Conservation (phyloP, 2,329 filamentous ascomycete genomes). For the Colletotrichum sp. region DNA sequence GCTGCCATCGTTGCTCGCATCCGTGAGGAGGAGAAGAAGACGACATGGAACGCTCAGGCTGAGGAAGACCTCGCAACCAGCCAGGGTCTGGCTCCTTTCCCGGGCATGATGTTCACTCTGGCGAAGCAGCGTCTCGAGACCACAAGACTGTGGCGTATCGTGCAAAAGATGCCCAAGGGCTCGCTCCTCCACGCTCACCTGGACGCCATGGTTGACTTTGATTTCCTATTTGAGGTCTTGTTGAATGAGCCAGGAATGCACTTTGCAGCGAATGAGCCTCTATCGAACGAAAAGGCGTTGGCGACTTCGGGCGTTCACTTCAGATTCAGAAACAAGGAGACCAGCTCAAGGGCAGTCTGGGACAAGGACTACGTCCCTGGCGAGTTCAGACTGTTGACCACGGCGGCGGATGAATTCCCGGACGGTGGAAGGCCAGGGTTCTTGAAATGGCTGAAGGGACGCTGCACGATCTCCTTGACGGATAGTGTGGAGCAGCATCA, state of each 20-base stretch:
- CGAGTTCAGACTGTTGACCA: constrained; percentile 55
- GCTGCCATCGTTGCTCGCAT: constrained; percentile 77
- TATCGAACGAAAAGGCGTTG: constrained; percentile 56
- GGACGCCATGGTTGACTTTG: constrained; percentile 82
- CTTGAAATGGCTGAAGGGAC: constrained; percentile 71
- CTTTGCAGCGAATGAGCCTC: constrained; percentile 57
- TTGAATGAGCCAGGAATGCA: constrained; percentile 73
- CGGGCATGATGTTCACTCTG: constrained; percentile 84
- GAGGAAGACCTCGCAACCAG: constrained; percentile 66
- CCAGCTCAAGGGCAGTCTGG: constrained; percentile 58
- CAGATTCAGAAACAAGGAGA: constrained; percentile 49
- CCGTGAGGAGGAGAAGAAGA: constrained; percentile 72
- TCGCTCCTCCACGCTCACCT: constrained; percentile 79
- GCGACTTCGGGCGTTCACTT: constrained; percentile 63
- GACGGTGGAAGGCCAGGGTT: constrained; percentile 71
- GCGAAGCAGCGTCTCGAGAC: constrained; percentile 78
- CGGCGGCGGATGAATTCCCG: constrained; percentile 73
- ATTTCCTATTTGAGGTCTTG: constrained; percentile 72
- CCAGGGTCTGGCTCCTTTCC: constrained; percentile 65
- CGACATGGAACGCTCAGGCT: constrained; percentile 72
- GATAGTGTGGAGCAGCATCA: constrained; percentile 78
- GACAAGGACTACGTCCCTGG: constrained; percentile 59
- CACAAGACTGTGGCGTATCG: constrained; percentile 79
- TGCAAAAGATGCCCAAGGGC: constrained; percentile 82
- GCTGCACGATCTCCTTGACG: constrained; percentile 70